Base-by-base conservation (phyloP, 805 yeast genomes). In the Lipomyces anomalus region DNA sequence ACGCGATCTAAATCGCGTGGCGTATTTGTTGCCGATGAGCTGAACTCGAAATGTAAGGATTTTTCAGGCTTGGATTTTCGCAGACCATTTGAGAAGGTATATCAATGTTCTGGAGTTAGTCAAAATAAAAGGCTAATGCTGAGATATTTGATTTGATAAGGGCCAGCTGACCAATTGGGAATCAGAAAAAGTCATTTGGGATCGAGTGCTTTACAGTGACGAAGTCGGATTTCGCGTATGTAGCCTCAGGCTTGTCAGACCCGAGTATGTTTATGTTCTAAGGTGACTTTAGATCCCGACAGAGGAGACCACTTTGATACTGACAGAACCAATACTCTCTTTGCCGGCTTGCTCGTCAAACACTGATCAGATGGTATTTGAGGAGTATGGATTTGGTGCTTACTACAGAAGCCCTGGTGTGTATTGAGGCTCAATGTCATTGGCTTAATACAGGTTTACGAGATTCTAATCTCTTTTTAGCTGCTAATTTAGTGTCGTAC, bases 141-240 rank as follows among this genome's bases (percentile, higher is more conserved):
- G n/a, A n/a, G n/a, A n/a, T n/a, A n/a, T n/a, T 29, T 20, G 23
- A 11, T 20, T 16, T 17, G 2, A 9, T 6, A 23, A 47, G 28
- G 97, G 97, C 2, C 94, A 89, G 55, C 67, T 92, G 42, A 79
- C 81, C 0, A 85, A 90, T 32, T 92, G 97, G 98, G 95, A 86
- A 52, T 67, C 84, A 2, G 88, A 92, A 61, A 83, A 82, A 57
- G 81, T 82, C 20, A 74, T 92, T 1, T 92, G 97, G 98, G 97
- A 92, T 62, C 78, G 82, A 53, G 73, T 82, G 4, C 71, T 87
- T 61, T 74, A 70, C 38, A 72, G 70, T 1, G 66, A 70, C 53
- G 67, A 68, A 33, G 65, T 69, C 2, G 32, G 42, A 18, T 26
- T 26, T 13, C 9, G 30, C 11, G 30, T 26, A 26, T 13, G 30